Evolutionary conservation across 352 stramenopile genomes (phyloP), one percentile per base, ranked within the genome.

Genomic region (Phytopythium delawarense): DNA sequence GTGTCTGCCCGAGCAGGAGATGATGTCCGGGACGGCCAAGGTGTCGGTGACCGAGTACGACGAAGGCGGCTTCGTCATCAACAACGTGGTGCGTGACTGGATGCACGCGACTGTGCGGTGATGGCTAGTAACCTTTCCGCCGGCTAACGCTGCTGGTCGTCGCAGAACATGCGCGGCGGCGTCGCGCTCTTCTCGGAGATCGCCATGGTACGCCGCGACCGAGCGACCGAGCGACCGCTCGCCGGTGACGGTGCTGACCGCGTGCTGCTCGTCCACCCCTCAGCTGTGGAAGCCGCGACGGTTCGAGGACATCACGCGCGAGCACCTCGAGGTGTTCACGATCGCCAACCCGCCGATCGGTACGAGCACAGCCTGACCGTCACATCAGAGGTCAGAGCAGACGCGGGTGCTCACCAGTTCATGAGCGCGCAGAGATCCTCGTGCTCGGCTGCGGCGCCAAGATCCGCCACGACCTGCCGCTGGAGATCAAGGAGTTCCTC

Each of bases 31-130:
- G 50, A 90, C 86, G 18, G 61, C 74, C 58, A 94, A 94, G 62
- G 70, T 92, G 21, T 90, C 86, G 1, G 75, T 94, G 50, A 84
- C 79, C 21, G 86, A 92, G 69, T 94, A 94, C 63, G 86, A 94
- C 66, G 84, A 93, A 69, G 84, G 82, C 62, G 86, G 86, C 30
- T 93, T 93, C 61, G 84, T 94, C 45, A 65, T 94, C 59, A 94
- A 93, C 69, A 75, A 92, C 57, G 64, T 94, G 52, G 79, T 87
- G 53, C 35, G 74, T 70, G 34, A 4, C 23, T 35, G 37, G 37
- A 15, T 12, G 15, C 56, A 12, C 18, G 13, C n/a, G 23, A 0
- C 15, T 5, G 46, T 20, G 20, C 1, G 45, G 45, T 66, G 21
- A 46, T 46, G 5, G 40, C 40, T 23, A 20, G 40, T 8, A 7